Evolutionary conservation across 768 basidiomycete species (phyloP).

Genomic region (Fomitopsis serialis): DNA sequence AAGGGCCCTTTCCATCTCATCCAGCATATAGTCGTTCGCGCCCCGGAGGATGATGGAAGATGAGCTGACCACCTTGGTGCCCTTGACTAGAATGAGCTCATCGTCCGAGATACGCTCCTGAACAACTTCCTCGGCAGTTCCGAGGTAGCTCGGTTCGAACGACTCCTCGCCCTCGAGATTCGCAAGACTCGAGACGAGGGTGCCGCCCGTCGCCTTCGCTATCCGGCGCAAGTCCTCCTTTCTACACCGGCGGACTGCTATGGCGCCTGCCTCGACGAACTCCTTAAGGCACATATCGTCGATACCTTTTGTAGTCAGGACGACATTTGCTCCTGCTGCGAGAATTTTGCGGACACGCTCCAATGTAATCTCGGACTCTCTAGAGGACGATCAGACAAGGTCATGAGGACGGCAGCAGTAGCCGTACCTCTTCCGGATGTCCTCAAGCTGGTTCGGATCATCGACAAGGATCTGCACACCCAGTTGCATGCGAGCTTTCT

Average conservation of each 20-base stretch:
- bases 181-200: constrained; percentile 85
- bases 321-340: constrained; percentile 92
- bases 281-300: constrained; percentile 98
- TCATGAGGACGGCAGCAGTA: not conserved
- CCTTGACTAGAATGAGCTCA: constrained; percentile 95
- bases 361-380: constrained; percentile 93
- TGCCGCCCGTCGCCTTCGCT: constrained; percentile 95
- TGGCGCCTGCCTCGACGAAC: constrained; percentile 97
- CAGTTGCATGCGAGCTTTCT: constrained; percentile 95
- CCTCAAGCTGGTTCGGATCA: constrained; percentile 93
- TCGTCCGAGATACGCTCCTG: constrained; percentile 99
- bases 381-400: constrained; percentile 23
- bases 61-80: constrained; percentile 93
- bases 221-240: constrained; percentile 98
- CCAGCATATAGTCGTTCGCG: constrained; percentile 98
- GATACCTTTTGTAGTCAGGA: constrained; percentile 97
- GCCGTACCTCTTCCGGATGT: constrained; percentile 84
- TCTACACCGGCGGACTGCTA: constrained; percentile 95
- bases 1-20: constrained; percentile 97
- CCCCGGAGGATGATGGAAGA: constrained; percentile 91
- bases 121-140: constrained; percentile 91
- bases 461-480: constrained; percentile 97
- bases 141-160: constrained; percentile 86
- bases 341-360: constrained; percentile 96
- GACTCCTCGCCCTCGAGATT: constrained; percentile 98